Base-by-base conservation (phyloP, 129 eudicot species). In the Tagetes erecta region DNA sequence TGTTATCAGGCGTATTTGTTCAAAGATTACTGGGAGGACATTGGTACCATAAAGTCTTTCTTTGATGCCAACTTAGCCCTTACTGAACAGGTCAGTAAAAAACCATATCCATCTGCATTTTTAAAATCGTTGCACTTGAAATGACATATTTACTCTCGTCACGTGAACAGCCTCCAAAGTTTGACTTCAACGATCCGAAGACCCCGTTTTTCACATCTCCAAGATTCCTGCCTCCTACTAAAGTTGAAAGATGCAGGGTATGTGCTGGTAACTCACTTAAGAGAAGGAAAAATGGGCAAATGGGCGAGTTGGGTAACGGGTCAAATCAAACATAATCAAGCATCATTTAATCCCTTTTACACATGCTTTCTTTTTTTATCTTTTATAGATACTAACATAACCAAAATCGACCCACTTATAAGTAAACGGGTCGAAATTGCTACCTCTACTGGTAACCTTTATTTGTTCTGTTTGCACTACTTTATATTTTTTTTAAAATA, bases 11-110 rank as follows among this genome's bases (percentile, higher is more conserved):
- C 98, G 6, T 89, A 87, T 84, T 67, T 92, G 33, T 92, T 92
- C 78, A 84, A 51, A 49, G 98, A 89, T 70, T 92, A 92, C 70
- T 92, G 98, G 98, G 98, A 92, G 82, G 98, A 92, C 71, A 92
- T 92, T 27, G 98, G 98, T 53, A 92, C 96, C 34, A 82, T 89
- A 41, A 89, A 79, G 76, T 89, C 95, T 44, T 89, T 92, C 80
- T 89, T 92, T 55, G 95, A 92, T 68, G 89, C 98, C 40, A 92
- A 92, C 75, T 81, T 92, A 82, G 96, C 98, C 62, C 95, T 92
- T 55, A 89, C 97, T 0, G 84, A 87, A 76, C 96, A 91, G 92
- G 97, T 87, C 34, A 72, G 86, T 73, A 20, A 20, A 20, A 2
- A 78, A 59, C 41, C 12, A 40, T 40, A 63, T 71, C 66, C 11